These are phyloP conservation scores for Wallacemonas sp. DNA, from an alignment of 208 protist species.

Conservation along the genomic window DNA sequence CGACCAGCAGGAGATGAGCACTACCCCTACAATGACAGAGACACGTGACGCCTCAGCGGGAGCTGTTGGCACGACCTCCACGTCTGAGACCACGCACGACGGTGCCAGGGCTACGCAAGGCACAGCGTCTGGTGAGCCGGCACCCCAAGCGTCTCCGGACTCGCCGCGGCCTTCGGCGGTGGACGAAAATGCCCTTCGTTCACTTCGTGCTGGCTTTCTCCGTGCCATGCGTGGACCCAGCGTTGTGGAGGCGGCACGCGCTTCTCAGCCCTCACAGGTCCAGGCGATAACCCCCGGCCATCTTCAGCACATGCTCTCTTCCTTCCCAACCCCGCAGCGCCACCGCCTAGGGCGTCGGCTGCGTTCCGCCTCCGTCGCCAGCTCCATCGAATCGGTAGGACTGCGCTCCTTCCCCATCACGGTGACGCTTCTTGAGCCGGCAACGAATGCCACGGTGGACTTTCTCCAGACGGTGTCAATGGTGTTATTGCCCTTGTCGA, in stretches of 20 bases:
- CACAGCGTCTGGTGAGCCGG: no score
- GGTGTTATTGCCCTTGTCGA: background rate
- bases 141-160: no score
- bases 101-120: no score
- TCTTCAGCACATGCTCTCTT: background rate
- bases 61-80: no score
- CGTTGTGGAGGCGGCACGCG: background rate
- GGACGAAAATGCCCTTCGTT: background rate
- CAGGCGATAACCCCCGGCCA: background rate
- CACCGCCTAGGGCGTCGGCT: background rate
- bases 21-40: no score
- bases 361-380: background rate
- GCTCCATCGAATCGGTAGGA: conserved; percentile 2
- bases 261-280: background rate
- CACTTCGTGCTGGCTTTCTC: background rate
- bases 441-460: background rate
- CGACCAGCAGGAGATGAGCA: no score
- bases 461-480: conserved; percentile 6
- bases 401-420: conserved; percentile 5
- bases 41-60: no score
- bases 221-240: conserved; percentile 1
- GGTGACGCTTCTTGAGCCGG: background rate
- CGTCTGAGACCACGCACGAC: no score
- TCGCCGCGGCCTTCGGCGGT: background rate
- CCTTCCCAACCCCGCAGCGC: background rate